Base-by-base conservation (phyloP, 1,284 basidiomycete genomes). In the Tilletiopsis washingtonensis region DNA sequence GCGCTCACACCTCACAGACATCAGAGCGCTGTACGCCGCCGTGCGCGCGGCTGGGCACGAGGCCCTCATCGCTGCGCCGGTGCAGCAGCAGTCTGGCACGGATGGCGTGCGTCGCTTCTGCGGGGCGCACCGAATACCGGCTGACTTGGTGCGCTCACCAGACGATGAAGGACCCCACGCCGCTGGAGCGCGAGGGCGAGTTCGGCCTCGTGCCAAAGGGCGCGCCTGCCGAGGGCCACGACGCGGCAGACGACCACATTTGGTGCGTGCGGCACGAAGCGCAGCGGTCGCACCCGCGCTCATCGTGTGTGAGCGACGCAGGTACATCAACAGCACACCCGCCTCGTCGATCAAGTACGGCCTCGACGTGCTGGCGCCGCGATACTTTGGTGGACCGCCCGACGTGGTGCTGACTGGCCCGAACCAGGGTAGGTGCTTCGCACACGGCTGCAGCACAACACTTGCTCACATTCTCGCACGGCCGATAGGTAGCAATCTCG, bases 321-420 rank as follows among this genome's bases (percentile, higher is more conserved):
- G n/a, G n/a, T 49, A 49, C 42, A n/a, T 49, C 43, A 49, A 49
- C 14, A 47, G 43, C 15, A 45, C 40, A 7, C 47, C 47, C 11
- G 47, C 21, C 20, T 43, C 41, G n/a, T 12, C 40, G 27, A 27
- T 49, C 17, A 21, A 43, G 27, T 26, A 27, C 21, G 47, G 47
- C 27, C 43, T 49, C n/a, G 43, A 49, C 1, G 43, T 34, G 26
- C 43, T 49, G n/a, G 27, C 40, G 12, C 47, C 47, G 19, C 27
- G 23, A 3, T 46, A 12, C 44, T 49, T 49, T 32, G 34, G 34
- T 24, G 32, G 42, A 9, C 20, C 21, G 29, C 47, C 47, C 19
- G 47, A 49, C 29, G 15, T 49, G 3, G 39, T 49, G 4, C 24
- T 49, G 21, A 26, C 43, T 5, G 47, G 47, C 15, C 32, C 47